A percentile compares a stretch with the other conserved stretches of the same genome.
These are phyloP conservation scores for Tylopilus cervinicoccineus DNA, from an alignment of 768 basidiomycete genomes.

Conservation along the genomic window DNA sequence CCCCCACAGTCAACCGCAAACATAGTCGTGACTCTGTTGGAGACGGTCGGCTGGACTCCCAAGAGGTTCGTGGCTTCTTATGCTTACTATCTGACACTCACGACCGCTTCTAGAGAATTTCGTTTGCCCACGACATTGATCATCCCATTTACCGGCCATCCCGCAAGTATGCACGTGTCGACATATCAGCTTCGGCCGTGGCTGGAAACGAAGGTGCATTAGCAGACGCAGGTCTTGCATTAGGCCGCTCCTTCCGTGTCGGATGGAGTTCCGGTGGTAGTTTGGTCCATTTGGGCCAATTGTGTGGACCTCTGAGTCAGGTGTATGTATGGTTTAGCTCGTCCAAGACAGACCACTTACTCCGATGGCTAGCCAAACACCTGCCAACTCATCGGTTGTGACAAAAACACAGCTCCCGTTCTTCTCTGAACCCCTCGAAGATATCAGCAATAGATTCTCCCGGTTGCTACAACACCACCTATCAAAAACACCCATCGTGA, in stretches of 20 bases:
- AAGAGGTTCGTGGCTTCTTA: conserved; percentile 46
- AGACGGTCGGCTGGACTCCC: conserved; percentile 58
- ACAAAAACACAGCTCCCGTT: conserved; percentile 47
- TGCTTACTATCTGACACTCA: neutral
- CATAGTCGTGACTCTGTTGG: conserved; percentile 79
- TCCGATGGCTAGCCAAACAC: conserved; percentile 38
- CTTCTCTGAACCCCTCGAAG: conserved; percentile 30
- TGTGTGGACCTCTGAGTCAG: conserved; percentile 55
- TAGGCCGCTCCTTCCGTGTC: conserved; percentile 86
- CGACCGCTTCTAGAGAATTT: conserved; percentile 52
- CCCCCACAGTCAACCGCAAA: conserved; percentile 51
- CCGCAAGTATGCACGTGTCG: conserved; percentile 76
- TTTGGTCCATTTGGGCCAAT: conserved; percentile 70
- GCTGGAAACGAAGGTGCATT: conserved; percentile 60
- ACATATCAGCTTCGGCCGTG: conserved; percentile 60
- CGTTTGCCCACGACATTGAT: conserved; percentile 72
- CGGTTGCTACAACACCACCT: conserved; percentile 77
- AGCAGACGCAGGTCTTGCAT: conserved; percentile 78
- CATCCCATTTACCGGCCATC: conserved; percentile 68
- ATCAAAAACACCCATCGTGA: conserved; percentile 63
- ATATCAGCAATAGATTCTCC: conserved; percentile 41
- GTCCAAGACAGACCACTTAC: conserved; percentile 8
- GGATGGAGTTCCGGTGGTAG: conserved; percentile 85
- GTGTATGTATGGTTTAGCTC: conserved; percentile 40
- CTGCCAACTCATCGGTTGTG: conserved; percentile 63